Evolutionary conservation across 768 basidiomycete genomes (phyloP).

Genomic region (Tricholomella constricta): DNA sequence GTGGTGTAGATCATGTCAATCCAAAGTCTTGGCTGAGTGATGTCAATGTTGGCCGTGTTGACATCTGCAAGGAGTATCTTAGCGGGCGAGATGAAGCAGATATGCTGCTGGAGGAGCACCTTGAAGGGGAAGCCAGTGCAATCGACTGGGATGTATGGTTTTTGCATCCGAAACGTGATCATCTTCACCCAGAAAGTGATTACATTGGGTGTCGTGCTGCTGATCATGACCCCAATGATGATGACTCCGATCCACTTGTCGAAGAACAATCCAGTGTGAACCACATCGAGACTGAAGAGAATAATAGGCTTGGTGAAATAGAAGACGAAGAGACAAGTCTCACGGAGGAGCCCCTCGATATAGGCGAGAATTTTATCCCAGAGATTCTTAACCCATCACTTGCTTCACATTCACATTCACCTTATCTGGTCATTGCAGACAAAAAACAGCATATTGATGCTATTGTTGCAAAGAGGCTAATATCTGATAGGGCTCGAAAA

Average conservation of each 20-base stretch:
- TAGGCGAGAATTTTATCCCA: not conserved
- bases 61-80: not conserved
- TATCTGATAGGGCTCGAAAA: not conserved
- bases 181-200: not conserved
- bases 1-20: slow-evolving; percentile 1
- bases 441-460: not conserved
- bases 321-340: too few species aligned
- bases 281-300: not conserved
- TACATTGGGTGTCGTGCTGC: not conserved
- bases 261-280: not conserved
- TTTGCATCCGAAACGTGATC: not conserved
- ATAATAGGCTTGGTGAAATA: not conserved
- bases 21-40: slow-evolving; percentile 1
- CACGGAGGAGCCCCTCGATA: too few species aligned
- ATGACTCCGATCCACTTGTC: not conserved
- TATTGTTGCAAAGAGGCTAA: not conserved
- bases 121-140: not conserved
- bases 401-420: not conserved
- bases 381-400: not conserved
- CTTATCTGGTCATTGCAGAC: not conserved
- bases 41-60: slow-evolving; percentile 1
- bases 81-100: not conserved
- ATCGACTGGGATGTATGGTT: not conserved
- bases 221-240: not conserved
- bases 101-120: not conserved